Evolutionary conservation across 2,329 filamentous ascomycete species (phyloP), one percentile per base, ranked within the genome.

Genomic region (Ilyonectria mors-panacis): DNA sequence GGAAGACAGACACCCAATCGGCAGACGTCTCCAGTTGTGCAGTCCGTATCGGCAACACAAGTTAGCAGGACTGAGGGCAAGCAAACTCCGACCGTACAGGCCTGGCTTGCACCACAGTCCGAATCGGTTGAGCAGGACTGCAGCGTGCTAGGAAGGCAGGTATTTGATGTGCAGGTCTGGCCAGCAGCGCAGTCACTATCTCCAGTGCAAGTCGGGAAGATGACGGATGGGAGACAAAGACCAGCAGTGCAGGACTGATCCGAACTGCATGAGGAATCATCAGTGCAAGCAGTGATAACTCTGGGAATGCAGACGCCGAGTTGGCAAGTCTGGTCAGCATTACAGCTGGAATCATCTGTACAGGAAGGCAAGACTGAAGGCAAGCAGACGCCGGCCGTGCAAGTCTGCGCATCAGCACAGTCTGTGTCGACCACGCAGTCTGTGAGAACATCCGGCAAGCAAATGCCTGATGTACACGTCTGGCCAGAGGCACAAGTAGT

Each of bases 271-370:
- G 28, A 26, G 51, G 13, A 39, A 17, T 55, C 50, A 30, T 19
- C 51, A 2, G 37, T 39, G n/a, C 59, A 62, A 19, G 19, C 44
- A 26, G 59, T 17, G 58, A 33, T 5, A 51, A 42, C 33, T 1
- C n/a, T 33, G 26, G 63, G 57, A 12, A 65, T 6, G 13, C 63
- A 65, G 17, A 57, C 51, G 1, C 63, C 63, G n/a, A 56, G 35
- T 35, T 42, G 13, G 12, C 63, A 65, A 42, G 51, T 42, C 13
- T 60, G 37, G 15, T 44, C 37, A 23, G n/a, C 35, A 6, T 42
- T 19, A 12, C 63, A 65, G 3, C 33, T 42, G 19, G 39, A 19
- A 30, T 59, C 50, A 9, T 10, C 26, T 13, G 28, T 39, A 10
- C 60, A 63, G 2, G 23, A 23, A 12, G 44, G 26, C 15, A 63